Base-by-base conservation (phyloP, 345 rosid species). In the Clausena lansium region DNA sequence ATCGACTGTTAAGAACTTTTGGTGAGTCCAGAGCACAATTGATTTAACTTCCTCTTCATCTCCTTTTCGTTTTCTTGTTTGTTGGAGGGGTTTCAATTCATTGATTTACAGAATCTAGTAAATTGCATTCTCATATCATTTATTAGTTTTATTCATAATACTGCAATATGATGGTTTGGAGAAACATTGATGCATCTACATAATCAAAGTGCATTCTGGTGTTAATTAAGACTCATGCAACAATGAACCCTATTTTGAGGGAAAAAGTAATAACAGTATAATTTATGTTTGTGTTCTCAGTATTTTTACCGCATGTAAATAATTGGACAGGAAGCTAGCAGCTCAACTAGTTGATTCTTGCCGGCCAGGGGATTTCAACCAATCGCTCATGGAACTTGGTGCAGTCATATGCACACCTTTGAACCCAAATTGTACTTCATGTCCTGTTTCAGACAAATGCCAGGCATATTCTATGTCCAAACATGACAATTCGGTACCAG, bases 321-420 rank as follows among this genome's bases (percentile, higher is more conserved):
- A 14, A 30, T 66, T 67, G 25, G 80, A 74, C 84, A 95, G 98
- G 99, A 93, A 86, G 76, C 85, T 93, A 66, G 96, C 98, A 28
- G 93, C 90, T 13, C 98, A 93, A 87, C 87, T 95, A 39, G 99
- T 95, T 64, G 98, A 95, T 89, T 85, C 85, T 74, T 68, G 62
- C 55, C 91, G 82, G 60, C 98, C 99, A 30, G 98, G 99, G 77
- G 98, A 95, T 87, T 93, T 93, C 84, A 95, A 95, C 85, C 98
- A 95, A 80, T 93, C 98, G 63, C 83, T 93, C 62, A 95, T 95
- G 97, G 97, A 95, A 83, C 96, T 95, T 52, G 99, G 99, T 85
- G 98, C 99, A 32, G 92, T 91, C n/a, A 27, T 89, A 63, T 95
- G 99, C 91, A 82, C 87, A 63, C 93, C 91, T 25, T 73, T 84